Evolutionary conservation across 768 basidiomycete species (phyloP).

Genomic region (Russula vinacea): DNA sequence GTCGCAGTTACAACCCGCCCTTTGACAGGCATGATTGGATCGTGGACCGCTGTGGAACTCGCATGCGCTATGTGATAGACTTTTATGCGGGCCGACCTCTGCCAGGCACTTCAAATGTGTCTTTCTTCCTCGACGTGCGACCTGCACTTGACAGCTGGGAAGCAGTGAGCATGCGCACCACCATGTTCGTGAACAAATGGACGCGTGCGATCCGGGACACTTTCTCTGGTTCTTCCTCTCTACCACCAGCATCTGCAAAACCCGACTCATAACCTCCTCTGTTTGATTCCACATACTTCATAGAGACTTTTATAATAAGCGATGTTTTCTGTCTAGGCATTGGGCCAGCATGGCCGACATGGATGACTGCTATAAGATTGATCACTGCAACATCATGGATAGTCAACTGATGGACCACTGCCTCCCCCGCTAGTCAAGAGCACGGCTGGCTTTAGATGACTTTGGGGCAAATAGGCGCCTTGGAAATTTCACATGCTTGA

Average conservation of each 20-base stretch:
- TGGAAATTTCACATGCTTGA: too few species aligned
- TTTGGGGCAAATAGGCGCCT: too few species aligned
- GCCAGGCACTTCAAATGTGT: constrained; percentile 51
- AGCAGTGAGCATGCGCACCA: constrained; percentile 78
- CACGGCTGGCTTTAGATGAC: too few species aligned
- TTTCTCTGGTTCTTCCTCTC: constrained; percentile 24
- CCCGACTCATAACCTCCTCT: not conserved
- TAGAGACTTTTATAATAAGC: constrained; percentile 9
- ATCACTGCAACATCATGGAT: too few species aligned
- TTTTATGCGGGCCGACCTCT: constrained; percentile 83
- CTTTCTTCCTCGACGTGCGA: constrained; percentile 92
- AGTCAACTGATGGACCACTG: too few species aligned
- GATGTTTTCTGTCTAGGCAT: not conserved
- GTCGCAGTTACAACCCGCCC: constrained; percentile 78
- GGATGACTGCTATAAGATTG: too few species aligned
- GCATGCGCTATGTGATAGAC: constrained; percentile 93
- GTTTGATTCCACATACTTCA: not conserved
- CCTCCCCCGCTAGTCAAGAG: too few species aligned
- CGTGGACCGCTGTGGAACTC: constrained; percentile 87
- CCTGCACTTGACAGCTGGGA: constrained; percentile 96
- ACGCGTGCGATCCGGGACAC: constrained; percentile 11
- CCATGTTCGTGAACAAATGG: constrained; percentile 50
- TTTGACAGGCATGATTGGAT: constrained; percentile 99
- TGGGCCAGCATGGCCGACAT: too few species aligned
- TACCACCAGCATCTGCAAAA: constrained; percentile 26